phyloP scores from a whole-genome alignment of 2,329 filamentous ascomycete species.

The Aspergillus fumigatiaffinis region DNA sequence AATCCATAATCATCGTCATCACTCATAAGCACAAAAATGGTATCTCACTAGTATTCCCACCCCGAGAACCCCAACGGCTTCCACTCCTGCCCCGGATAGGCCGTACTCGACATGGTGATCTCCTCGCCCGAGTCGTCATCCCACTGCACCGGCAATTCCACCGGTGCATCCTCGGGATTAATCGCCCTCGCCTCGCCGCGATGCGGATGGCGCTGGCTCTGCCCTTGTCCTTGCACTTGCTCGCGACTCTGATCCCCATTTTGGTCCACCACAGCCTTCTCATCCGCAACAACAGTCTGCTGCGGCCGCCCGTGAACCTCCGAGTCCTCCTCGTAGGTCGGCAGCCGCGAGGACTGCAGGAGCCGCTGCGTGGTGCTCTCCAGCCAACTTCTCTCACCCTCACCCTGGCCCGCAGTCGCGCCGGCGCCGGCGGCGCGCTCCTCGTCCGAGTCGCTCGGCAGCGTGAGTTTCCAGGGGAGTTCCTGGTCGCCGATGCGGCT shows the following conservation, averaged over 20 bases:
- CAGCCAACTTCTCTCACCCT: background rate
- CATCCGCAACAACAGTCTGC: constrained; percentile 1
- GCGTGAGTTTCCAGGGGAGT: constrained; percentile 32
- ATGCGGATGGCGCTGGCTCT: constrained; percentile 10
- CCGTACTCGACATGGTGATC: constrained; percentile 46
- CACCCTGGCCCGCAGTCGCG: background rate
- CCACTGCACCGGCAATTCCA: constrained; percentile 30
- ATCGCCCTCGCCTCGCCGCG: constrained; percentile 20
- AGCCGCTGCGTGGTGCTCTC: constrained; percentile 7
- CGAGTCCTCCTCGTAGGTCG: constrained; percentile 16
- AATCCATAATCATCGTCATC: background rate
- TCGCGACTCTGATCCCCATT: background rate
- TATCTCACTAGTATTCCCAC: constrained; percentile 10
- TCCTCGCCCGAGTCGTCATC: constrained; percentile 42
- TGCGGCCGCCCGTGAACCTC: constrained; percentile 2
- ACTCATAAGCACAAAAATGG: background rate
- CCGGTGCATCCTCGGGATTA: constrained; percentile 23
- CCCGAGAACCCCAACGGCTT: constrained; percentile 26
- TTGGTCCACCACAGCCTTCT: background rate
- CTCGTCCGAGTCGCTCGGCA: constrained; percentile 24
- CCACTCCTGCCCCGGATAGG: constrained; percentile 49
- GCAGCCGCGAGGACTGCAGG: constrained; percentile 5
- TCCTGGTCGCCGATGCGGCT: constrained; percentile 34
- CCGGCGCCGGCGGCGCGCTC: background rate
- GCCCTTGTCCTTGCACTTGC: too few species aligned